Evolutionary conservation across 305 asterid genomes (phyloP).

Genomic region (Ilex paraguariensis): DNA sequence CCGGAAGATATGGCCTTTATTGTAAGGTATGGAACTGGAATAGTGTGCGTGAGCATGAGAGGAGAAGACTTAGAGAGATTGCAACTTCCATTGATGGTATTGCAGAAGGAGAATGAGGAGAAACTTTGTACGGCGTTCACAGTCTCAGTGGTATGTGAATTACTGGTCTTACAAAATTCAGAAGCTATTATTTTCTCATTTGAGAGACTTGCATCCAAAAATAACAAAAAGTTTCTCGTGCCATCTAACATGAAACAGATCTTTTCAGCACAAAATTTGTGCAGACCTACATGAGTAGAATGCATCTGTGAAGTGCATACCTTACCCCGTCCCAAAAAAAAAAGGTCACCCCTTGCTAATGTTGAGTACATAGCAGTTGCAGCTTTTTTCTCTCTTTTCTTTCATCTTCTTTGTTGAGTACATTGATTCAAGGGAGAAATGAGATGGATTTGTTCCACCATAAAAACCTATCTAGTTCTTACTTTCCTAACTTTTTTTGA

Average conservation of each 20-base stretch:
- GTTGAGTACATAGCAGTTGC: too few relatives aligned
- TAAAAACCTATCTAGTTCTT: too few relatives aligned
- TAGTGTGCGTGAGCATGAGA: conserved; percentile 34
- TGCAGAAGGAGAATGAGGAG: conserved; percentile 29
- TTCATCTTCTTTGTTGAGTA: too few relatives aligned
- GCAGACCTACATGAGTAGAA: too few relatives aligned
- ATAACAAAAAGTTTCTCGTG: neutral
- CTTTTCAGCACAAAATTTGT: too few relatives aligned
- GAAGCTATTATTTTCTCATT: neutral
- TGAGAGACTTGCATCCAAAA: neutral
- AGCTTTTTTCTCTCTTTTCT: too few relatives aligned
- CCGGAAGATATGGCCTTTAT: conserved; percentile 34
- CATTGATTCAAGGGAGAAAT: too few relatives aligned
- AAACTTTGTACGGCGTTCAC: conserved; percentile 34
- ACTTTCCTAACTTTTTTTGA: too few relatives aligned
- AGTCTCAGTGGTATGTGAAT: conserved; percentile 32
- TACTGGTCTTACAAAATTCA: neutral
- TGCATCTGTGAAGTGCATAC: neutral
- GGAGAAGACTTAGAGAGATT: conserved; percentile 28
- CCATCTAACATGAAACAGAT: too few relatives aligned
- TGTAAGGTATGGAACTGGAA: conserved; percentile 34
- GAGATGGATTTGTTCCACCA: too few relatives aligned
- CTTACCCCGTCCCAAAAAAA: neutral
- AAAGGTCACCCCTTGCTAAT: too few relatives aligned
- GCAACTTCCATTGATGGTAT: conserved; percentile 31